A percentile compares a stretch with the other conserved stretches of the same genome.
These are phyloP conservation scores for Eutypella sp. DNA, from an alignment of 2,329 filamentous ascomycete genomes.

Conservation along the genomic window DNA sequence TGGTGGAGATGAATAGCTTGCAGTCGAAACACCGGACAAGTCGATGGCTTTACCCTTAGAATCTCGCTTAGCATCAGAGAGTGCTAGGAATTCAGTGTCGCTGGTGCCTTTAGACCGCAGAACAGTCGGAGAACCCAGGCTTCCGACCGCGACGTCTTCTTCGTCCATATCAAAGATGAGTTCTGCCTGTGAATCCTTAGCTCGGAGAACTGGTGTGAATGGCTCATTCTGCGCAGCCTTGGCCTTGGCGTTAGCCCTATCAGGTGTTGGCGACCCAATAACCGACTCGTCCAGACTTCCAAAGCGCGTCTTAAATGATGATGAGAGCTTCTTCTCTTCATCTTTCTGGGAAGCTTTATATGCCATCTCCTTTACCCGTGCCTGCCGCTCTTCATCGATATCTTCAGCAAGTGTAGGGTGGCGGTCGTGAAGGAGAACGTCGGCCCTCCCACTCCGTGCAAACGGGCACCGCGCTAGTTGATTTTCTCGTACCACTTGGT, in stretches of 20 bases:
- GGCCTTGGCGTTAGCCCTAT: constrained; percentile 42
- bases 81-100: constrained; percentile 26
- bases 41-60: constrained; percentile 31
- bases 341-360: constrained; percentile 60
- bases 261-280: constrained; percentile 34
- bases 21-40: constrained; percentile 3
- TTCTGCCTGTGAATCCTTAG: constrained; percentile 65
- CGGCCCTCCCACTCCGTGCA: constrained; percentile 68
- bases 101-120: constrained; percentile 11
- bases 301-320: constrained; percentile 55
- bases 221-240: constrained; percentile 48
- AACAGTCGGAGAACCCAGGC: constrained; percentile 25
- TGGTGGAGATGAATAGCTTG: constrained; percentile 9
- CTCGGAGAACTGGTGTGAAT: constrained; percentile 61
- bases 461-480: constrained; percentile 75
- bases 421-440: constrained; percentile 59
- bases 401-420: constrained; percentile 59
- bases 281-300: constrained; percentile 61
- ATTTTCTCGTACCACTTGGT: constrained; percentile 73
- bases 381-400: constrained; percentile 63
- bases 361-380: constrained; percentile 71
- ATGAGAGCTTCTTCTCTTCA: constrained; percentile 57
- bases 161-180: constrained; percentile 96
- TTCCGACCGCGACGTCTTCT: constrained; percentile 42
- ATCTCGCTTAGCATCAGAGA: constrained; percentile 34